phyloP scores from a whole-genome alignment of 2,329 filamentous ascomycete species.

The Thielaviopsis musarum region DNA sequence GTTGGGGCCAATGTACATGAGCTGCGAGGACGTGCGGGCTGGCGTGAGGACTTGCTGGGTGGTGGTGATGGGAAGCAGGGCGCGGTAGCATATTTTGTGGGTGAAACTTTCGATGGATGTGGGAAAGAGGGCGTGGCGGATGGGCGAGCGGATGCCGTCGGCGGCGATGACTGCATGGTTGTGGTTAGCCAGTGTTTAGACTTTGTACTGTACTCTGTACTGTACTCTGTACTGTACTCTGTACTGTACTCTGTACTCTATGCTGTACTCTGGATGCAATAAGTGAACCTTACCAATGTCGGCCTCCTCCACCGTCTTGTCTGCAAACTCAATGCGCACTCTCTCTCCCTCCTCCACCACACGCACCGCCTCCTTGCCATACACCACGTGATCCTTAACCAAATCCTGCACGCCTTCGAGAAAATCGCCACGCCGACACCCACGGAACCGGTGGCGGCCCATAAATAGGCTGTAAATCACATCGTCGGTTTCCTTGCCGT shows the following conservation, averaged over 20 bases:
- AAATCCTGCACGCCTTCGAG: slow-evolving; percentile 16
- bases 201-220: background rate
- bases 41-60: slow-evolving; percentile 31
- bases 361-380: background rate
- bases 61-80: slow-evolving; percentile 40
- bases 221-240: too few species aligned
- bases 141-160: slow-evolving; percentile 45
- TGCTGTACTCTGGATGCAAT: background rate
- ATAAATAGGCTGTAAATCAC: slow-evolving; percentile 21
- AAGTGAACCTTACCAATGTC: slow-evolving; percentile 1
- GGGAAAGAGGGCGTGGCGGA: slow-evolving; percentile 35
- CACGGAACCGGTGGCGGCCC: slow-evolving; percentile 26
- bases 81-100: slow-evolving; percentile 44
- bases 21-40: slow-evolving; percentile 29
- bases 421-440: slow-evolving; percentile 24
- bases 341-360: background rate
- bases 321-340: background rate
- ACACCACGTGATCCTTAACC: background rate
- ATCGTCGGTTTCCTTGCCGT: slow-evolving; percentile 19
- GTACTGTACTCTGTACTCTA: too few species aligned
- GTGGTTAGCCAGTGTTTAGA: background rate
- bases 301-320: background rate
- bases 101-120: slow-evolving; percentile 30
- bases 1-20: slow-evolving; percentile 39
- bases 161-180: slow-evolving; percentile 34